Evolutionary conservation across 2,329 filamentous ascomycete species (phyloP), one percentile per base, ranked within the genome.

Genomic region (Penicillium decumbens): DNA sequence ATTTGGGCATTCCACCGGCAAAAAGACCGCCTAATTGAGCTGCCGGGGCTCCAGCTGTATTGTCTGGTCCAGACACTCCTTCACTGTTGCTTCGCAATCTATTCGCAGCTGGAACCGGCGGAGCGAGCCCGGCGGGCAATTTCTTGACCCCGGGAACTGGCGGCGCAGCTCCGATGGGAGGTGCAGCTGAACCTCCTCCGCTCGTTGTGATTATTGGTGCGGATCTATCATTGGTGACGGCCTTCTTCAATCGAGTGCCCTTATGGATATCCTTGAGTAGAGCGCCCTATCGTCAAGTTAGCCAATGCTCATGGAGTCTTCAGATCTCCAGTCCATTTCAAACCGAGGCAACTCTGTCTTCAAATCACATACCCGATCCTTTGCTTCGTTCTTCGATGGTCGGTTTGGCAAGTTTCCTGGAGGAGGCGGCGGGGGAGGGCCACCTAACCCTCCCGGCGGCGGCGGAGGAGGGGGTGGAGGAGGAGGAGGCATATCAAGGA

Each of bases 1-100:
- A 69, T 74, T 96, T 97, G 2, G 93, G 93, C 82, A 97, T 97
- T 32, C 92, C 93, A 30, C 89, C 91, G 1, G 88, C 89, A 65
- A 98, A 95, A 24, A 98, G 71, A 1, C 93, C 93, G 27, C 77
- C 92, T 9, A 97, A 71, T 67, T 96, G 92, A 41, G 88, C 82
- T 18, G 82, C 71, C 20, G 85, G 80, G 58, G 70, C 65, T 46
- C 66, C 66, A 33, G 66, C 65, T 53, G 77, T 73, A 54, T 74
- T 72, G 40, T 78, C 76, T 45, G 63, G 61, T 25, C 64, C 66
- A 13, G 67, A 62, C 13, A 65, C 62, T 25, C 63, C 65, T 57
- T 95, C 89, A 68, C 91, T 95, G 68, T 93, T 91, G 70, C 89
- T 95, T 67, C 90, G 81, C 50, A 82, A 81, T 69, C 90, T 78